Conservation (phyloP, 2,329 filamentous ascomycete genomes). For the Exophiala dermatitidis region DNA sequence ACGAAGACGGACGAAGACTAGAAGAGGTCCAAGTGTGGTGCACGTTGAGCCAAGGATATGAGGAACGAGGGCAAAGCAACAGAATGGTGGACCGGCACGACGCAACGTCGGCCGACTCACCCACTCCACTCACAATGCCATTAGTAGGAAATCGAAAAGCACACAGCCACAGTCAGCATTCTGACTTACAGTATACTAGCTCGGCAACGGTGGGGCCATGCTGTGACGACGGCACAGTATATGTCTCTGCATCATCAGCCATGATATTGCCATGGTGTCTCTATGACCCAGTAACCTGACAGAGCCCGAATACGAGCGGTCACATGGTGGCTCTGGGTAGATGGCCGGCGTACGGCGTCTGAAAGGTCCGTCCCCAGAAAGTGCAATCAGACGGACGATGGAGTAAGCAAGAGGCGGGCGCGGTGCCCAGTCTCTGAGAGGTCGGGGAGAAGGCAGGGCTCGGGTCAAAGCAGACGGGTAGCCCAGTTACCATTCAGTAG, state of each 20-base stretch:
- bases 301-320: background rate
- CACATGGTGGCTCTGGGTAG: background rate
- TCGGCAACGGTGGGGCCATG: constrained; percentile 10
- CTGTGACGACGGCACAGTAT: constrained; percentile 2
- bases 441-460: background rate
- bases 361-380: background rate
- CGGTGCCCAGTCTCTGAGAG: background rate
- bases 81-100: too few relatives aligned
- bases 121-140: constrained; percentile 6
- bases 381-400: background rate
- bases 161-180: constrained; percentile 22
- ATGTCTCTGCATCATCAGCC: too few relatives aligned
- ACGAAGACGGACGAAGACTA: background rate
- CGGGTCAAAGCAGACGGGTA: background rate
- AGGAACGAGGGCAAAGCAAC: constrained; percentile 1
- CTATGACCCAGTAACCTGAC: background rate
- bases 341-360: background rate
- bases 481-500: background rate
- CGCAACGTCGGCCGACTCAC: too few relatives aligned
- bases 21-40: background rate
- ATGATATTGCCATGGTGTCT: too few relatives aligned
- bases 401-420: background rate
- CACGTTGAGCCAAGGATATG: constrained; percentile 1
- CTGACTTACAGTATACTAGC: constrained; percentile 18
- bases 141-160: constrained; percentile 12